phyloP scores from a whole-genome alignment of 352 stramenopile genomes.

The Thalassiosira oceanica region DNA sequence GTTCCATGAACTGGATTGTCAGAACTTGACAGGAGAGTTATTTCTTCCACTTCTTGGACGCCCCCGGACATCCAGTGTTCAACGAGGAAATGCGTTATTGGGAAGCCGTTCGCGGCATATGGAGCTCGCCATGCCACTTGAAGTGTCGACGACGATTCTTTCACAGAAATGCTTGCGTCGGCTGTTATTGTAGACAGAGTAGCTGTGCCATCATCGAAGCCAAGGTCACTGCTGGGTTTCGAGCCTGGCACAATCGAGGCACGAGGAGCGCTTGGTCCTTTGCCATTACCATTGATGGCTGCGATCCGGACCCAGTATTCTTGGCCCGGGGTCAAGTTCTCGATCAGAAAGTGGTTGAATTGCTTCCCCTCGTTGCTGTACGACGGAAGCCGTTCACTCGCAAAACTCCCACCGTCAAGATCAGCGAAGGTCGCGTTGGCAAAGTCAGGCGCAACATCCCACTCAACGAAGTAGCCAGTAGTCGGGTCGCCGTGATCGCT shows the following conservation, averaged over 20 bases:
- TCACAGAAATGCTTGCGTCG: conserved; percentile 59
- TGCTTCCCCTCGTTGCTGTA: conserved; percentile 20
- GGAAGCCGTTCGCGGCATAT: conserved; percentile 61
- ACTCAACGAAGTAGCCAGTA: conserved; percentile 87
- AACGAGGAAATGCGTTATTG: conserved; percentile 74
- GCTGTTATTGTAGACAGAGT: conserved; percentile 50
- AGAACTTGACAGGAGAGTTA: conserved; percentile 48
- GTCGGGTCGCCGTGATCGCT: conserved; percentile 85
- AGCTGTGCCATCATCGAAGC: conserved; percentile 61
- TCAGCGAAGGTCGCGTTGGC: conserved; percentile 62
- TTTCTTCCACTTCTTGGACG: conserved; percentile 63
- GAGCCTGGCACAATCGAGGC: conserved; percentile 58
- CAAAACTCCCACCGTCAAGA: conserved; percentile 28
- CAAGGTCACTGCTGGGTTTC: conserved; percentile 56
- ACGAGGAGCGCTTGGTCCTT: conserved; percentile 46
- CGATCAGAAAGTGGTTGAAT: conserved; percentile 79
- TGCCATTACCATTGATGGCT: conserved; percentile 85
- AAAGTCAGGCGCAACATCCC: conserved; percentile 61
- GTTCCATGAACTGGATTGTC: conserved; percentile 73
- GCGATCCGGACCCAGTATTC: conserved; percentile 87
- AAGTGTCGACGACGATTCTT: conserved; percentile 68
- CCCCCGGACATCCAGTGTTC: conserved; percentile 77
- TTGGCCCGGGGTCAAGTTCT: conserved; percentile 77
- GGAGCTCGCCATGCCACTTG: conserved; percentile 72
- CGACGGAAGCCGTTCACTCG: conserved; percentile 42